phyloP scores from a whole-genome alignment of 371 early-diverging fungal species.

The Mortierella sp. region DNA sequence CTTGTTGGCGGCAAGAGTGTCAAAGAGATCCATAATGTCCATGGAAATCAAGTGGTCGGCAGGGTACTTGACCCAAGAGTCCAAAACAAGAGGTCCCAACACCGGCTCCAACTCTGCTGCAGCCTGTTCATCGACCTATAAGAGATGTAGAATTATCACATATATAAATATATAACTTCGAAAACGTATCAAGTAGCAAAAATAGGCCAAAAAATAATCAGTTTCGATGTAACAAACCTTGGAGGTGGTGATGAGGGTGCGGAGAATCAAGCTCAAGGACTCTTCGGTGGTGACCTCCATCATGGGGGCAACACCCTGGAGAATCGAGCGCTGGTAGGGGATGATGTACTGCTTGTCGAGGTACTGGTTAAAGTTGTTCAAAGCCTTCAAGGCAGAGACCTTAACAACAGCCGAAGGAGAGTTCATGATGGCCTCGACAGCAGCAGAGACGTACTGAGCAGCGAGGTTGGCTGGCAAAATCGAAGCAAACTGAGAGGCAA shows the following conservation, averaged over 20 bases:
- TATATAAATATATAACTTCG: background rate
- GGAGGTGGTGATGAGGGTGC: conserved; percentile 79
- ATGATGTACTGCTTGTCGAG: conserved; percentile 69
- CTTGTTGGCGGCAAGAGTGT: conserved; percentile 79
- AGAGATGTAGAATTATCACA: background rate
- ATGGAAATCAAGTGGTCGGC: conserved; percentile 78
- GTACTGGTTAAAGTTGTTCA: conserved; percentile 79
- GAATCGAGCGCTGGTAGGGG: conserved; percentile 77
- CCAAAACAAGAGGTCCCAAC: conserved; percentile 81
- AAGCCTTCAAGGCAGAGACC: conserved; percentile 86
- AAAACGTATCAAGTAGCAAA: background rate
- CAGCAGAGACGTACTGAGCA: conserved; percentile 78
- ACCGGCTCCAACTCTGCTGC: conserved; percentile 81
- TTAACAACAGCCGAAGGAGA: conserved; percentile 75
- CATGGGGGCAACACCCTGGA: conserved; percentile 77
- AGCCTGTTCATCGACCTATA: conserved; percentile 73
- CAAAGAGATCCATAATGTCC: conserved; percentile 85
- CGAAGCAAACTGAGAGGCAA: conserved; percentile 87
- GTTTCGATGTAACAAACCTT: conserved; percentile 62
- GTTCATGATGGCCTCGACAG: conserved; percentile 78
- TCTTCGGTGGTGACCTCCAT: conserved; percentile 82
- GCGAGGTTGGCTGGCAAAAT: conserved; percentile 78
- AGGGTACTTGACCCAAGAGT: conserved; percentile 83
- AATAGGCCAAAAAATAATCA: background rate
- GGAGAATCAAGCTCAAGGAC: conserved; percentile 83